A percentile compares a stretch with the other conserved stretches of the same genome.
Conservation (phyloP, 2,329 filamentous ascomycete species). For the Aspergillus sp. region DNA sequence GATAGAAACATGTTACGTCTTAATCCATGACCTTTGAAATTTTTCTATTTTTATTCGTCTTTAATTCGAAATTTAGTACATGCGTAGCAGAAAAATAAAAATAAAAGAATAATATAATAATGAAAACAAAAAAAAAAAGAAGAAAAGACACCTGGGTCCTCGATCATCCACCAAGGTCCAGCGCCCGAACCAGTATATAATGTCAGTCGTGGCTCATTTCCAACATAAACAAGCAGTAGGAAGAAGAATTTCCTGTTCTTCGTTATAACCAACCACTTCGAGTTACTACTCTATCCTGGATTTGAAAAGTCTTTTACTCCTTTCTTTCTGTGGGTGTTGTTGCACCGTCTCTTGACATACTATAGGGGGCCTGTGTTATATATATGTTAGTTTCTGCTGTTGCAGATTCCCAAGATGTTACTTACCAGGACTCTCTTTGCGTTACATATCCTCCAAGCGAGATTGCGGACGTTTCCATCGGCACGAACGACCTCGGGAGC, state of each 20-base stretch:
- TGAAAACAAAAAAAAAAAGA: constrained; percentile 4
- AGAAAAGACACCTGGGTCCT: neutral
- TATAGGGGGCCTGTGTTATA: constrained; percentile 60
- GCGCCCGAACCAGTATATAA: too few species aligned
- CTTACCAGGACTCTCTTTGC: constrained; percentile 90
- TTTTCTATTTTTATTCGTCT: neutral
- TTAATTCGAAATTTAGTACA: too few species aligned
- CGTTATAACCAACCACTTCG: too few species aligned
- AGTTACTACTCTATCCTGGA: too few species aligned
- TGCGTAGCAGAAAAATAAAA: constrained; percentile 1
- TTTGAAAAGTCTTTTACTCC: constrained; percentile 11
- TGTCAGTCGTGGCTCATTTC: too few species aligned
- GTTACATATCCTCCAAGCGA: constrained; percentile 92
- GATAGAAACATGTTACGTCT: too few species aligned
- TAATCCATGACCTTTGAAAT: neutral
- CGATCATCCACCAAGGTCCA: too few species aligned
- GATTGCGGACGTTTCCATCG: constrained; percentile 82
- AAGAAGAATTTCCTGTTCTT: too few species aligned
- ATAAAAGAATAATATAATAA: constrained; percentile 5
- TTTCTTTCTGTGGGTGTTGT: constrained; percentile 50
- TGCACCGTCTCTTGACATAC: constrained; percentile 61
- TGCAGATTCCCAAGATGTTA: constrained; percentile 14
- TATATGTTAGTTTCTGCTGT: constrained; percentile 7
- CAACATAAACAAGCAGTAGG: too few species aligned
- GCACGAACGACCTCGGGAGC: constrained; percentile 87